Evolutionary conservation across 2,329 filamentous ascomycete genomes (phyloP).

Genomic region (Penicillium vulpinum): DNA sequence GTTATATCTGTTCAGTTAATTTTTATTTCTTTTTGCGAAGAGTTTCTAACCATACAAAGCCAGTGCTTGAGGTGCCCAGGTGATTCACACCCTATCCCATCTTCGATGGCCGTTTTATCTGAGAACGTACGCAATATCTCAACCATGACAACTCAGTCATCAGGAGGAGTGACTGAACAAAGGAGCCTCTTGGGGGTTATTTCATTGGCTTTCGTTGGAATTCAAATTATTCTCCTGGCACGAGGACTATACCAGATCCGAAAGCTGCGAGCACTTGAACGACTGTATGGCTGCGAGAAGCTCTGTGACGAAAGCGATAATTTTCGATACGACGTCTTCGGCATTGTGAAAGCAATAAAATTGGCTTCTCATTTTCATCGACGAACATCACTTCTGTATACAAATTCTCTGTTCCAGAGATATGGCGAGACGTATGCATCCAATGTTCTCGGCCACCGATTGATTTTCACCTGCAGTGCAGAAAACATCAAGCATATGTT

Average conservation of each 20-base stretch:
- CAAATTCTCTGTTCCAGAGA: not conserved
- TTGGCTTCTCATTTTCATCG: not conserved
- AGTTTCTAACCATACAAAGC: not conserved
- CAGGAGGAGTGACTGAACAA: not conserved
- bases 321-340: not conserved
- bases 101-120: not conserved
- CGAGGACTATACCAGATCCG: not conserved
- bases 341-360: not conserved
- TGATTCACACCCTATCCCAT: not conserved
- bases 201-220: not conserved
- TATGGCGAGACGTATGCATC: constrained; percentile 15
- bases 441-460: constrained; percentile 5
- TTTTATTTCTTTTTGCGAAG: not conserved
- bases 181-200: not conserved
- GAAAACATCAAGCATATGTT: constrained; percentile 11
- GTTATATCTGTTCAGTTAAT: not conserved
- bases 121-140: not conserved
- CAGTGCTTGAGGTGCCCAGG: not conserved
- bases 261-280: not conserved
- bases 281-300: not conserved
- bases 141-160: not conserved
- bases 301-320: not conserved
- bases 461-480: constrained; percentile 13
- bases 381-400: not conserved
- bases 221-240: not conserved